Base-by-base conservation (phyloP, 148 eudicot genomes). In the Camellia sinensis region DNA sequence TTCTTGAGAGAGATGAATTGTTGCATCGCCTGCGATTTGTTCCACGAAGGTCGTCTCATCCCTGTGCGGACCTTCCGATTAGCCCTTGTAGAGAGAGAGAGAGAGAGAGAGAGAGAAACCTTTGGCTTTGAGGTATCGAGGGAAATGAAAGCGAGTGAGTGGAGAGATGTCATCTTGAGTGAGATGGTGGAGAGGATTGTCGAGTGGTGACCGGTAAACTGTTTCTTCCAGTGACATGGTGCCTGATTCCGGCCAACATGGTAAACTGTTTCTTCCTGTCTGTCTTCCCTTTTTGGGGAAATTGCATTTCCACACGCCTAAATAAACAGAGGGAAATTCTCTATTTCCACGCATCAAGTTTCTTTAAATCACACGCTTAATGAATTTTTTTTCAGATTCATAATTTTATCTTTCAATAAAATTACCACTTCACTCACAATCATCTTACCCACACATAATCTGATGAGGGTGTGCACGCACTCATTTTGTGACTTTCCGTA, bases 21-120 rank as follows among this genome's bases (percentile, higher is more conserved):
- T 80, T 95, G 99, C 81, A 93, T 93, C 90, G 98, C 99, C 88
- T 95, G 98, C 17, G 97, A 95, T 88, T 95, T 95, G 90, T 95
- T 95, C 98, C 99, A 95, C 44, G 98, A 95, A 66, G 99, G 99
- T 60, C 97, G 80, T 62, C 99, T 83, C 98, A 95, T 95, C 41
- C 99, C 97, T 93, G 80, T 63, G 79, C 73, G 75, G 60, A 69
- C 71, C 9, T 29, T 59, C 67, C 52, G 63, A 59, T 57, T 74
- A 66, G 70, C 70, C 50, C 29, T 29, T 29, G 29, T 29, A 17
- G 0, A 78, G 6, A 67, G 21, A 54, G 15, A 78, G 21, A 21
- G 63, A 60, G 40, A 77, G 22, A 71, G 21, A 56, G 29, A 54
- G 29, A 70, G 14, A 62, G 17, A 18, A 60, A 92, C 99, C 99